phyloP scores from a whole-genome alignment of 2,329 filamentous ascomycete genomes.

The Aspergillus carbonarius region DNA sequence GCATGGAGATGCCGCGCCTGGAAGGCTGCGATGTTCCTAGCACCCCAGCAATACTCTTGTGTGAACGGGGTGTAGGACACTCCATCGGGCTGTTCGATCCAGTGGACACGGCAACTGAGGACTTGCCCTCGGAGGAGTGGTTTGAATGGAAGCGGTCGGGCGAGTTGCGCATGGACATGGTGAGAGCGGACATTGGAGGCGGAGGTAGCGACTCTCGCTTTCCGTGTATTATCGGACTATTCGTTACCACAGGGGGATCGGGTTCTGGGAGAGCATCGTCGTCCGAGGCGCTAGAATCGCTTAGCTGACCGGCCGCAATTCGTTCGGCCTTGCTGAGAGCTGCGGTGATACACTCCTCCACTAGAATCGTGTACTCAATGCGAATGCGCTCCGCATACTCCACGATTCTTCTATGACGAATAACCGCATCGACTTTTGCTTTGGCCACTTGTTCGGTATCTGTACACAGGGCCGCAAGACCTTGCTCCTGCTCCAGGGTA shows the following conservation, averaged over 20 bases:
- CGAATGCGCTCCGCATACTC: constrained; percentile 96
- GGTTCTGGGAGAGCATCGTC: constrained; percentile 51
- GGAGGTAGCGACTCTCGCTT: constrained; percentile 15
- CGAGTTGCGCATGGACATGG: constrained; percentile 55
- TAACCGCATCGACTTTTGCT: constrained; percentile 88
- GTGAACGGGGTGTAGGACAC: constrained; percentile 85
- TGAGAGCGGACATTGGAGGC: constrained; percentile 50
- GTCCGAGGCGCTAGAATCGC: constrained; percentile 69
- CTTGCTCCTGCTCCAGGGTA: constrained; percentile 89
- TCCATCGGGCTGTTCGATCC: constrained; percentile 87
- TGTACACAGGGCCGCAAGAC: constrained; percentile 78
- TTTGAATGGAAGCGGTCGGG: constrained; percentile 51
- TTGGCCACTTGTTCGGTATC: constrained; percentile 84
- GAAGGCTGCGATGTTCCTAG: constrained; percentile 59
- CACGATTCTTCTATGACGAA: constrained; percentile 86
- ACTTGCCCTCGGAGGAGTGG: constrained; percentile 47
- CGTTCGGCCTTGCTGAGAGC: constrained; percentile 85
- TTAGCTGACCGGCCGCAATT: constrained; percentile 80
- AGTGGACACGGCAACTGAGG: constrained; percentile 69
- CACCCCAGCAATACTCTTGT: constrained; percentile 60
- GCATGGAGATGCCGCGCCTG: constrained; percentile 73
- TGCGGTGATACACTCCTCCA: constrained; percentile 93
- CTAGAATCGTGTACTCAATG: constrained; percentile 85
- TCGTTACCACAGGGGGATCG: constrained; percentile 9
- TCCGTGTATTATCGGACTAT: constrained; percentile 9